Evolutionary conservation across 768 basidiomycete genomes (phyloP), one percentile per base, ranked within the genome.

Genomic region (Suillus occidentalis): DNA sequence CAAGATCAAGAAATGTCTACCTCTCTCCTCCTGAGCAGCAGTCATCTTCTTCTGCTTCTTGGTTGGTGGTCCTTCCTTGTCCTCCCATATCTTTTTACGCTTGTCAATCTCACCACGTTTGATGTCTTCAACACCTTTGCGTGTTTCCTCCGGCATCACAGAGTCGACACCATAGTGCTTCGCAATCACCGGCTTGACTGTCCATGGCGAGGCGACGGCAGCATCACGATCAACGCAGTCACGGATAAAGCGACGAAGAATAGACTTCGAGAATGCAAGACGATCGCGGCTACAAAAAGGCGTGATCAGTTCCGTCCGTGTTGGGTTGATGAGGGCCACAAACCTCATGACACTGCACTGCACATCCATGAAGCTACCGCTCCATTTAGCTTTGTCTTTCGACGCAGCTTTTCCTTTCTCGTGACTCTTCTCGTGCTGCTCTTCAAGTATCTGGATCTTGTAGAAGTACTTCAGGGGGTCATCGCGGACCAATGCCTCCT

Each of bases 191-290:
- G 86, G 86, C 75, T 98, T 98, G 37, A 99, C 95, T 2, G 89
- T 90, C 97, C 97, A 99, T 7, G 97, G 97, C 1, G 94, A 93
- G 9, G 94, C 95, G 34, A 97, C 90, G 10, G 94, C 91, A 18
- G 94, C 84, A 69, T 97, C 95, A 40, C 97, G 89, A 71, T 94
- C 91, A 3, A 99, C 91, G 71, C 95, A 97, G 73, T 99, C 97
- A 67, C 94, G 89, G 64, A 99, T 92, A 78, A 97, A 98, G 18
- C 95, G 90, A 68, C 95, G 93, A 36, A 99, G 86, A 70, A 99
- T 97, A 20, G 95, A 95, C 77, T 99, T 98, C 36, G 95, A 97
- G 78, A 99, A 99, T 22, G 94, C 89, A 22, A 97, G 83, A 61
- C 96, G 92, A 76, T 99, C 97, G 66, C 97, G 95, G 72, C 96